Percentiles rank a stretch among this genome's conserved stretches.
Evolutionary conservation across 805 yeast species (phyloP).

Genomic region (Candida boleticola): DNA sequence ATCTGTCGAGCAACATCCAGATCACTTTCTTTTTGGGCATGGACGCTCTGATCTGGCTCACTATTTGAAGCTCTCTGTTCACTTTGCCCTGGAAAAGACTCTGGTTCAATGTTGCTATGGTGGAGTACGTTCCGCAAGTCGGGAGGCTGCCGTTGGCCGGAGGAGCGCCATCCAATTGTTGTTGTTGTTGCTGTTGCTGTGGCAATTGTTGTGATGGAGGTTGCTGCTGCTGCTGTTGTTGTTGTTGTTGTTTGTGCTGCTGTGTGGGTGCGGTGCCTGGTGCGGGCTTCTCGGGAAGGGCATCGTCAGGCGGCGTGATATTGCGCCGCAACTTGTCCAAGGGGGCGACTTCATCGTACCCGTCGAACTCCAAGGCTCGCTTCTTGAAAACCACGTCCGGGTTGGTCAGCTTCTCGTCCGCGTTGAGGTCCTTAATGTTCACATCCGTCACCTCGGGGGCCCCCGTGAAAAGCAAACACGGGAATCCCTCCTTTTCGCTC

Average conservation of each 20-base stretch:
- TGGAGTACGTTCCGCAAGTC: constrained; percentile 1
- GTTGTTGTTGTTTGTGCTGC: background rate
- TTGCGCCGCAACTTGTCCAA: background rate
- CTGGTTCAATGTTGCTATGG: constrained; percentile 4
- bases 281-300: background rate
- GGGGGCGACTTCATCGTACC: constrained; percentile 11
- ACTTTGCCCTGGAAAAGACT: constrained; percentile 8
- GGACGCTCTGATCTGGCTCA: constrained; percentile 15
- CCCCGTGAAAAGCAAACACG: background rate
- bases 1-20: constrained; percentile 25
- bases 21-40: constrained; percentile 23
- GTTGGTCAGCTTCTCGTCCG: background rate
- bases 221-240: background rate
- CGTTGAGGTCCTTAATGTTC: background rate
- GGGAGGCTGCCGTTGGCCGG: too few relatives aligned
- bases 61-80: constrained; percentile 15
- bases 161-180: too few relatives aligned
- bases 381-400: constrained; percentile 11
- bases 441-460: background rate
- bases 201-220: background rate
- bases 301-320: background rate
- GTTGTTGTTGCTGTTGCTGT: too few relatives aligned
- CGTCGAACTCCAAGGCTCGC: constrained; percentile 10
- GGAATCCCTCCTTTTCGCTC: background rate
- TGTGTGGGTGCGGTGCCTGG: background rate